phyloP scores from a whole-genome alignment of 495 filamentous ascomycete species.

The Aspergillus panamensis region DNA sequence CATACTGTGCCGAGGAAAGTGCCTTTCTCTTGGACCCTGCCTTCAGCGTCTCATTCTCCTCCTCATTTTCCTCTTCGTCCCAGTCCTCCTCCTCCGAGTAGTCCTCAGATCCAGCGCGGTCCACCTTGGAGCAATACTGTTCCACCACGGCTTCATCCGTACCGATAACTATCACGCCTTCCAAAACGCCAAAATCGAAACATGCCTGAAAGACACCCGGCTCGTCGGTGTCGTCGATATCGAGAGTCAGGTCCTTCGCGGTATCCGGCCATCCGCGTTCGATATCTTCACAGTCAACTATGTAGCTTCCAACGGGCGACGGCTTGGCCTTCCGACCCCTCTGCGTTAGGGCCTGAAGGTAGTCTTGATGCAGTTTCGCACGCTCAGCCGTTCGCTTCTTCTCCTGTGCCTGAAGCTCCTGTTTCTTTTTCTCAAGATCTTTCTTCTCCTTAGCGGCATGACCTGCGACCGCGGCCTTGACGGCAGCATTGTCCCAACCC shows the following conservation, averaged over 20 bases:
- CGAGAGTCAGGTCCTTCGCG: neutral
- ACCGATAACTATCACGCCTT: slow-evolving; percentile 11
- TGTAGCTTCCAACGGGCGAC: slow-evolving; percentile 8
- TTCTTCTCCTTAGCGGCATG: slow-evolving; percentile 5
- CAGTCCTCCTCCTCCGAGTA: neutral
- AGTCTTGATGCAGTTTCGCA: neutral
- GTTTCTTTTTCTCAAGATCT: neutral
- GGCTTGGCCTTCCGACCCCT: neutral
- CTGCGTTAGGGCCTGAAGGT: neutral
- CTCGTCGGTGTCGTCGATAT: slow-evolving; percentile 9
- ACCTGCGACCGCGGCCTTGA: neutral
- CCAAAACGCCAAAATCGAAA: slow-evolving; percentile 13
- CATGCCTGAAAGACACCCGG: slow-evolving; percentile 1
- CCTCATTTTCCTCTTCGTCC: neutral
- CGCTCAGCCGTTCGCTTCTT: neutral
- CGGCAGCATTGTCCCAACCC: slow-evolving; percentile 3
- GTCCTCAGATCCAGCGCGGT: neutral
- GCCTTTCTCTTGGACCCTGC: slow-evolving; percentile 17
- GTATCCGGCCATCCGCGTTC: neutral
- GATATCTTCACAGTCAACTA: slow-evolving; percentile 8
- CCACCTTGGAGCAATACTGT: slow-evolving; percentile 5
- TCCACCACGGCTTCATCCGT: neutral
- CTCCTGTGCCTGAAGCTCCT: neutral
- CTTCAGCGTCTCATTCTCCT: slow-evolving; percentile 1
- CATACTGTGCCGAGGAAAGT: neutral